A percentile compares a stretch with the other conserved stretches of the same genome.
These are phyloP conservation scores for Xylariaceae sp. DNA, from an alignment of 2,329 filamentous ascomycete genomes.

Conservation along the genomic window DNA sequence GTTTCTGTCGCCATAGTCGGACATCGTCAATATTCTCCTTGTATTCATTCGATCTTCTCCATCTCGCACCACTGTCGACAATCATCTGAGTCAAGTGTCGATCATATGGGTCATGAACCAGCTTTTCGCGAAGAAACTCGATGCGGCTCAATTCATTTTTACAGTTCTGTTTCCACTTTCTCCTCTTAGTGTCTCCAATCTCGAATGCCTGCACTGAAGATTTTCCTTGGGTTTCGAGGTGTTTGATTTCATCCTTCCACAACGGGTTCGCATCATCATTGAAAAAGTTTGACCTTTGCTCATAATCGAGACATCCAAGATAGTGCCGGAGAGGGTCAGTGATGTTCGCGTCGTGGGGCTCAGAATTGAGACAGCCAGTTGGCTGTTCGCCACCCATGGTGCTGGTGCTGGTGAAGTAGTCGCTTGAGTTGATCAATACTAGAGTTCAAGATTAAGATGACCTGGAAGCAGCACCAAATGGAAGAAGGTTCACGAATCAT, in stretches of 20 bases:
- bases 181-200: neutral
- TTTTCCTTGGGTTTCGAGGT: neutral
- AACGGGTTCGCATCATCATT: neutral
- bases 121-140: conserved; percentile 11
- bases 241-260: neutral
- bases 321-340: neutral
- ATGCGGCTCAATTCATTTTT: conserved; percentile 16
- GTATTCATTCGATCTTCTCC: conserved; percentile 2
- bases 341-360: neutral
- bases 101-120: conserved; percentile 11
- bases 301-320: neutral
- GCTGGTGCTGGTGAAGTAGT: neutral
- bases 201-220: neutral
- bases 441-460: no score
- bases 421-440: no score
- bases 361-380: neutral
- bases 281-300: neutral
- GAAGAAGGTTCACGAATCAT: no score
- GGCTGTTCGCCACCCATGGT: neutral
- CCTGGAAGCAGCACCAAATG: no score
- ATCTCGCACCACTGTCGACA: neutral
- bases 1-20: neutral
- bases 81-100: conserved; percentile 10
- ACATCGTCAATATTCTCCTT: conserved; percentile 1
- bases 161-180: neutral